Percentiles rank a stretch among this genome's conserved stretches.
These are phyloP conservation scores for Auriscalpium vulgare DNA, from an alignment of 768 basidiomycete species.

Conservation along the genomic window DNA sequence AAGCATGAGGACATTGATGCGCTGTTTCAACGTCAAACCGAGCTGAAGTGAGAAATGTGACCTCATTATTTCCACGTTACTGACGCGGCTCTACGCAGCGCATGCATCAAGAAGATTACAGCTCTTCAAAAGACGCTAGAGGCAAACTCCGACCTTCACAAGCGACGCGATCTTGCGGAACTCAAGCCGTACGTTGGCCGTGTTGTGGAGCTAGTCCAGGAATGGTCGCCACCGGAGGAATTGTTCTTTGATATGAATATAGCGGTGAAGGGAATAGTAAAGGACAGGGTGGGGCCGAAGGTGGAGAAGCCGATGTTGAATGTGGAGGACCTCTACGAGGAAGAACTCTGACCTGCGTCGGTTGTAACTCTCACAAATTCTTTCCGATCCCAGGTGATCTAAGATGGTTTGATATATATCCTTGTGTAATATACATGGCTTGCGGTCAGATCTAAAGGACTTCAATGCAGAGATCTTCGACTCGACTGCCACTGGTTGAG, in stretches of 20 bases:
- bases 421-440: too few species aligned
- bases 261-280: background rate
- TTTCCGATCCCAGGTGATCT: too few species aligned
- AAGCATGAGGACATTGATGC: constrained; percentile 10
- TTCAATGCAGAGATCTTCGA: too few species aligned
- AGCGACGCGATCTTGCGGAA: background rate
- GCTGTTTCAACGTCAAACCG: constrained; percentile 5
- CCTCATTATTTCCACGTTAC: too few species aligned
- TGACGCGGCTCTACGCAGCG: background rate
- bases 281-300: background rate
- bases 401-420: too few species aligned
- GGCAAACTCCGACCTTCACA: background rate
- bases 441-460: too few species aligned
- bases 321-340: background rate
- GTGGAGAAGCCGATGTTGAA: background rate
- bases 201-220: background rate
- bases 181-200: background rate
- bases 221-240: background rate
- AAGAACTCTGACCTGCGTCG: too few species aligned
- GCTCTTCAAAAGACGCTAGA: background rate
- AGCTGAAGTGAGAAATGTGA: background rate
- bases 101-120: background rate
- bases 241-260: background rate
- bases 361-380: too few species aligned
- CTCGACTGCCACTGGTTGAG: too few species aligned